Evolutionary conservation across 352 stramenopile genomes (phyloP).

Genomic region (Pythium vanterpoolii): DNA sequence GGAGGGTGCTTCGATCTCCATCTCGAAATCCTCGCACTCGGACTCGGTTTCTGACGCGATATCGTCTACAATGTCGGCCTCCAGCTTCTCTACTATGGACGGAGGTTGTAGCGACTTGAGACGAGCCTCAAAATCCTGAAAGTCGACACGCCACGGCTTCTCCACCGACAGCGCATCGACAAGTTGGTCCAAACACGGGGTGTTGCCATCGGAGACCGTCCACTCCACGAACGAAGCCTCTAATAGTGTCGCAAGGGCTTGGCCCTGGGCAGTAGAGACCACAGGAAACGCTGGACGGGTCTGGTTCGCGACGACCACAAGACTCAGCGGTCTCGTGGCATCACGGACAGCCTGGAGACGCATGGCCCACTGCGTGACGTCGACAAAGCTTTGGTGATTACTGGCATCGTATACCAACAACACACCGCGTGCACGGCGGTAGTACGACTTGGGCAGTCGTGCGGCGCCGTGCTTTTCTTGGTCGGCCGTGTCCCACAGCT

Average conservation of each 20-base stretch:
- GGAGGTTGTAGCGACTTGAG: background rate
- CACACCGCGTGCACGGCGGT: slow-evolving; percentile 35
- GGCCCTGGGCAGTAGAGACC: background rate
- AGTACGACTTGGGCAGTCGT: slow-evolving; percentile 38
- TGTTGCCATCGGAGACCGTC: background rate
- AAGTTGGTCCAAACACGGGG: background rate
- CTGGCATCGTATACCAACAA: slow-evolving; percentile 46
- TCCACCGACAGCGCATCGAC: background rate
- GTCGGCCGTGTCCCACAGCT: slow-evolving; percentile 51
- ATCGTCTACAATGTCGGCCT: background rate
- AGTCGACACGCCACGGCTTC: background rate
- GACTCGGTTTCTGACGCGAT: slow-evolving; percentile 7
- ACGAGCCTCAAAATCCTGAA: background rate
- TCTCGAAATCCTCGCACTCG: background rate
- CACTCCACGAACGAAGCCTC: slow-evolving; percentile 1
- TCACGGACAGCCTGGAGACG: slow-evolving; percentile 24
- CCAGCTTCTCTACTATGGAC: background rate
- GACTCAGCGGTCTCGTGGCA: slow-evolving; percentile 20
- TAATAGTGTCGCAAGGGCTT: slow-evolving; percentile 5
- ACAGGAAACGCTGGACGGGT: background rate
- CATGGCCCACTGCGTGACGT: slow-evolving; percentile 29
- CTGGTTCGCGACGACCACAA: slow-evolving; percentile 35
- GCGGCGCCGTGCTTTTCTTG: slow-evolving; percentile 41
- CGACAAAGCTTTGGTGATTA: slow-evolving; percentile 32
- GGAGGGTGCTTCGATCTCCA: background rate